These are phyloP conservation scores for Excoecaria agallocha DNA, from an alignment of 345 rosid genomes.

Conservation along the genomic window DNA sequence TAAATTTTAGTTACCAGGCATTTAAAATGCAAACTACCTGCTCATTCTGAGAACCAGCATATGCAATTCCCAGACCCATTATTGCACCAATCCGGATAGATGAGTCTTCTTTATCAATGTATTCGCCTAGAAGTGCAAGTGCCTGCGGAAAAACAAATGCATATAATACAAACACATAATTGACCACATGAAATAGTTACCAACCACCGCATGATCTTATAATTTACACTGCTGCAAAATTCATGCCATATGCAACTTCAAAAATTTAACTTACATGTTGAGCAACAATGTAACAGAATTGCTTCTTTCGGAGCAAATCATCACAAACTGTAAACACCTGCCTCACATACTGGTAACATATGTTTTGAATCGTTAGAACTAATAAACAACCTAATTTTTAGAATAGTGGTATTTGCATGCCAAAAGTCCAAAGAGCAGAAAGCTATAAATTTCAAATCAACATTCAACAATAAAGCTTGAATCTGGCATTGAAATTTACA, in stretches of 20 bases:
- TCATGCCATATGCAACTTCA: neutral
- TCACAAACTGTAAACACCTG: slow-evolving; percentile 76
- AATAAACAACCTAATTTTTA: neutral
- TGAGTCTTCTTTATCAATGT: slow-evolving; percentile 68
- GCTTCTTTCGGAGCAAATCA: slow-evolving; percentile 65
- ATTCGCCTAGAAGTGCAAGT: slow-evolving; percentile 75
- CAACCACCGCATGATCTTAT: neutral
- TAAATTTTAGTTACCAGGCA: neutral
- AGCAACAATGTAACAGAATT: slow-evolving; percentile 83
- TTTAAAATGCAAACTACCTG: slow-evolving; percentile 36
- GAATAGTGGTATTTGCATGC: neutral
- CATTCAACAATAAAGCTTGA: neutral
- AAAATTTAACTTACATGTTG: slow-evolving; percentile 66
- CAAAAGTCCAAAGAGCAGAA: neutral
- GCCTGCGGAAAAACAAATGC: slow-evolving; percentile 58
- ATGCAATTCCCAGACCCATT: slow-evolving; percentile 91
- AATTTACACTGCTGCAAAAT: neutral
- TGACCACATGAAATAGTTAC: neutral
- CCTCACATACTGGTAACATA: slow-evolving; percentile 60
- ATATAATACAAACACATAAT: slow-evolving; percentile 8
- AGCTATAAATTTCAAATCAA: neutral
- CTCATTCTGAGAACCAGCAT: slow-evolving; percentile 86
- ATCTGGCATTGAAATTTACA: neutral
- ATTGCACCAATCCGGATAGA: slow-evolving; percentile 85
- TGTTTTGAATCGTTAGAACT: slow-evolving; percentile 1